Evolutionary conservation across 1,139 yeast species (phyloP), one percentile per base, ranked within the genome.

Genomic region (Yamadazyma pseudoaaseri): DNA sequence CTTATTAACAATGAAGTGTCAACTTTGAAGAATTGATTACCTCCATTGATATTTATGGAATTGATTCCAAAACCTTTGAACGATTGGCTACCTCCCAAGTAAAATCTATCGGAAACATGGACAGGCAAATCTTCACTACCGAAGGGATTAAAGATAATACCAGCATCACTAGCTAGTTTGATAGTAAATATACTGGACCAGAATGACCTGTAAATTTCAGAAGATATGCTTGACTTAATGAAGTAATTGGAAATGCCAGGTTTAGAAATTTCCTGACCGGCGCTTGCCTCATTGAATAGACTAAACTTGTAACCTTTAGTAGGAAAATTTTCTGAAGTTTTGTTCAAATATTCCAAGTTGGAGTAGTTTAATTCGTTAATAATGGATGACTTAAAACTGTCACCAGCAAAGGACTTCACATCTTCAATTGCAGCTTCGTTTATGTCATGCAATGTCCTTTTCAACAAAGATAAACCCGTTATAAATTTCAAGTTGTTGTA

Each of bases 71-170:
- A 70, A 1, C 76, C 76, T 33, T 52, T 51, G 43, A 71, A 62
- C 2, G 65, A 54, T 27, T 57, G 48, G 33, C 47, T 48, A 0
- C 76, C 77, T 8, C 77, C 76, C 36, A 74, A 58, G 45, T 73
- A 75, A 44, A 74, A 76, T 39, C 68, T 63, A 45, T 76, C 82
- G 9, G 67, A 51, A 5, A 56, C 48, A 40, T 71, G 77, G 15
- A 75, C 60, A 10, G 65, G 60, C 3, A 47, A 35, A 20, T 43
- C 42, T 5, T 44, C 37, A 7, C 26, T 16, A n/a, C 16, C 24
- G 10, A 22, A 14, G 9, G 54, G 53, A n/a, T 55, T 47, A 38
- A 49, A 49, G 27, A 62, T 54, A 10, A 60, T 56, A 12, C 81
- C 81, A 17, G 60, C 42, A 24, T 62, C 60, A 15, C 36, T 43